Evolutionary conservation across 139 green algal genomes (phyloP), one percentile per base, ranked within the genome.

Genomic region (Haematococcus sp.): DNA sequence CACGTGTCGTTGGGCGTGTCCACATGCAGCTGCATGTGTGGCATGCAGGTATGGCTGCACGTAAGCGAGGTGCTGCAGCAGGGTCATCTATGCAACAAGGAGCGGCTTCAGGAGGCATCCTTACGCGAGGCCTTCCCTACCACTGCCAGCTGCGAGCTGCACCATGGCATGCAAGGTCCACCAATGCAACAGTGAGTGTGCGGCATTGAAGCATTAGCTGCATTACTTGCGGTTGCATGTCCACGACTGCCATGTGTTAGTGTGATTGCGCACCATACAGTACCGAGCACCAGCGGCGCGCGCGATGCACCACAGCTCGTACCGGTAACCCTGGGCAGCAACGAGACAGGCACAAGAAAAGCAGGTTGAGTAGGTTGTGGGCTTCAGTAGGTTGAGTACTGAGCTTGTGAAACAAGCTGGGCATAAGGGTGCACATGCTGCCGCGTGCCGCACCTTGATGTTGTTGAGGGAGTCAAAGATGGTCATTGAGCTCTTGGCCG

Each of bases 391-490:
- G 58, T 17, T 7, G 4, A 40, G 13, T 4, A 27, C 5, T 28
- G 9, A 11, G 4, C 15, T 30, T n/a, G n/a, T n/a, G n/a, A n/a
- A n/a, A n/a, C n/a, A n/a, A n/a, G n/a, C n/a, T n/a, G n/a, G n/a
- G n/a, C n/a, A n/a, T n/a, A n/a, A n/a, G n/a, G n/a, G n/a, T n/a
- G n/a, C n/a, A n/a, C n/a, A n/a, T n/a, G n/a, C n/a, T n/a, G n/a
- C n/a, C n/a, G n/a, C n/a, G n/a, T n/a, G n/a, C n/a, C n/a, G n/a
- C 25, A 89, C 92, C 77, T 98, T 98, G 76, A 98, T 98, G 76
- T 87, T 91, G 81, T 99, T 99, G 0, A 98, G 75, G 0, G 90
- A 91, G 76, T 98, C 94, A 2, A 98, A 71, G 44, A 98, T 92
- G 11, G 95, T 87, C 3, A 91, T 69, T 1, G 63, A 71, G 22